Base-by-base conservation (phyloP, 139 green algal species). In the Nannochloris sp. region DNA sequence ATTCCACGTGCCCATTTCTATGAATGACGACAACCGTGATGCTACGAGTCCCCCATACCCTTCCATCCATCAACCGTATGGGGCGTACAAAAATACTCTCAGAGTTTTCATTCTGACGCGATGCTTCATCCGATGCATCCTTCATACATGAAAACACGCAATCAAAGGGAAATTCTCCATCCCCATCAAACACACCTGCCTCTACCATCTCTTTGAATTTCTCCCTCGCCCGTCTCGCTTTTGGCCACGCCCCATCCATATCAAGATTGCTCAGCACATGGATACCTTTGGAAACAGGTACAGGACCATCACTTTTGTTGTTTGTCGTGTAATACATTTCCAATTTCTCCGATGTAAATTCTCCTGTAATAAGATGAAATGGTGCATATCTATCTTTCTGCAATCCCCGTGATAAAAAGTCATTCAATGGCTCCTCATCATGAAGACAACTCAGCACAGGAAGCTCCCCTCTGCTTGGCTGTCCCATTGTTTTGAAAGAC, bases 221-320 rank as follows among this genome's bases (percentile, higher is more conserved):
- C n/a, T 14, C 31, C n/a, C 37, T 62, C 12, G 30, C 53, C 17
- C 14, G n/a, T 37, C 5, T 28, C n/a, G 56, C 68, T 51, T 76
- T 76, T 14, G 63, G 51, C 69, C 69, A 76, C 31, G 33, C 11
- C 2, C 40, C 11, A 40, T 71, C 44, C n/a, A 76, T 28, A 6
- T 28, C 10, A 3, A 36, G 45, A 23, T 76, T 76, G 8, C 53
- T 71, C 14, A 76, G 16, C 11, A 45, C 63, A 31, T 76, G 69
- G 11, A 76, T 25, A 3, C 67, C 67, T 36, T 59, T 59, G 5
- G 45, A 16, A 14, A 73, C 5, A 2, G 9, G n/a, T 9, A 59
- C 11, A 6, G n/a, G 13, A 2, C 3, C n/a, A 0, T 20, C 16
- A 5, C 6, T 11, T 53, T 8, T 40, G 33, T 40, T 40, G 33